Evolutionary conservation across 106 monocot species (phyloP), one percentile per base, ranked within the genome.

Genomic region (Chionographis japonica): DNA sequence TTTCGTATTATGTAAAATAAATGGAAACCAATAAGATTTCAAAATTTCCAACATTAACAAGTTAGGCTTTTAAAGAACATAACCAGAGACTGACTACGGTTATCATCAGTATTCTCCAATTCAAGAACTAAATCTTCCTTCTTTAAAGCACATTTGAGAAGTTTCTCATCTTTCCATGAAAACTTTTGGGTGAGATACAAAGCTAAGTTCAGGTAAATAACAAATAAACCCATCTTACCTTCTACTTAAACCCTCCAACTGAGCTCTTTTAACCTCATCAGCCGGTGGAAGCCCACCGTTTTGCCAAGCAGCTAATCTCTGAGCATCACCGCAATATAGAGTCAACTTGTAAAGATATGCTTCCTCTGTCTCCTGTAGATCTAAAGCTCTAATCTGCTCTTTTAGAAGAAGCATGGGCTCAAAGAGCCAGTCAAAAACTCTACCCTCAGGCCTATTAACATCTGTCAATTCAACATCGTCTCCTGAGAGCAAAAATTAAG

Each of bases 371-470:
- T 60, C 42, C 9, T 71, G 9, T 17, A 81, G 58, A 56, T 71
- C 8, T 72, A 46, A 63, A 37, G 57, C 57, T 14, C 58, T 81
- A 54, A 81, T 67, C 76, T 81, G 81, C 40, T 76, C 62, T 65
- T 81, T 76, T 54, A 81, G n/a, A 19, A 72, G 4, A 38, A 71
- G 66, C 75, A 81, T 76, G 43, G 79, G 79, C 35, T 79, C 79
- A 20, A 79, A 73, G 62, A 79, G 35, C 79, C 79, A 79, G 51
- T 79, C 79, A 56, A 79, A 79, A 68, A 73, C 35, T 57, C 68
- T 68, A 49, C 73, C 79, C 62, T 79, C 73, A 3, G 79, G 79
- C 55, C 79, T 73, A 73, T 79, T 79, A 37, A 79, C 4, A 52
- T 36, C 61, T n/a, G 67, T 79, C 12, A 79, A 6, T 68, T 79